These are phyloP conservation scores for Aegilops speltoides DNA, from an alignment of 176 grass and related monocot species.

Conservation along the genomic window DNA sequence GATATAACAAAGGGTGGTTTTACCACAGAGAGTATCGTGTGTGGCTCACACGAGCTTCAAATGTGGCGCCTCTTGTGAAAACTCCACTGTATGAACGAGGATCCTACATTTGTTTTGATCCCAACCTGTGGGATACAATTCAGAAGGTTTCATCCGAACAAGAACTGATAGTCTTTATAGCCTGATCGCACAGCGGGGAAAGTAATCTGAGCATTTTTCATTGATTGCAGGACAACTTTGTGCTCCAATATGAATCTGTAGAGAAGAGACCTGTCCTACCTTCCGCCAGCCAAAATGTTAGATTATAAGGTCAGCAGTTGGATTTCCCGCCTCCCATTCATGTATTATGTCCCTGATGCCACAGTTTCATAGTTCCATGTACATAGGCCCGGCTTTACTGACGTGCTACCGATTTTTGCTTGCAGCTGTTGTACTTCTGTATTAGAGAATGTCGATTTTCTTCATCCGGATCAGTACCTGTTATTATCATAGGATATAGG, in stretches of 20 bases:
- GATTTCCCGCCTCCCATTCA: neutral
- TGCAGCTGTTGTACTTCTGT: slow-evolving; percentile 11
- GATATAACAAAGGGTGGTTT: slow-evolving; percentile 85
- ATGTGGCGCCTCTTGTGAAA: slow-evolving; percentile 62
- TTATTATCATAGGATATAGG: slow-evolving; percentile 16
- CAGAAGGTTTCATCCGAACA: slow-evolving; percentile 55
- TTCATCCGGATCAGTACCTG: neutral
- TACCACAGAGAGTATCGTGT: slow-evolving; percentile 79
- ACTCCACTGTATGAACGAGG: slow-evolving; percentile 71
- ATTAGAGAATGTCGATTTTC: slow-evolving; percentile 3
- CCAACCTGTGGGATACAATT: slow-evolving; percentile 67
- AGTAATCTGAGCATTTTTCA: neutral
- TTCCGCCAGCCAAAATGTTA: slow-evolving; percentile 53
- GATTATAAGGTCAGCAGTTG: slow-evolving; percentile 51
- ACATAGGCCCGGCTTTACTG: slow-evolving; percentile 4
- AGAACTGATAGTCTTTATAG: neutral
- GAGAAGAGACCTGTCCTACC: slow-evolving; percentile 69
- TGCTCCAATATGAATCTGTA: slow-evolving; percentile 68
- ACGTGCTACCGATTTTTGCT: neutral
- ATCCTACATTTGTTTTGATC: slow-evolving; percentile 75
- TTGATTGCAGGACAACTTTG: slow-evolving; percentile 66
- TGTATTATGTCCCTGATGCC: neutral
- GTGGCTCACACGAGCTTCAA: slow-evolving; percentile 74
- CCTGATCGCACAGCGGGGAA: neutral
- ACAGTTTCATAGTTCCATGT: neutral